phyloP scores from a whole-genome alignment of 78 protist species.

The Dictyostelium citrinum region DNA sequence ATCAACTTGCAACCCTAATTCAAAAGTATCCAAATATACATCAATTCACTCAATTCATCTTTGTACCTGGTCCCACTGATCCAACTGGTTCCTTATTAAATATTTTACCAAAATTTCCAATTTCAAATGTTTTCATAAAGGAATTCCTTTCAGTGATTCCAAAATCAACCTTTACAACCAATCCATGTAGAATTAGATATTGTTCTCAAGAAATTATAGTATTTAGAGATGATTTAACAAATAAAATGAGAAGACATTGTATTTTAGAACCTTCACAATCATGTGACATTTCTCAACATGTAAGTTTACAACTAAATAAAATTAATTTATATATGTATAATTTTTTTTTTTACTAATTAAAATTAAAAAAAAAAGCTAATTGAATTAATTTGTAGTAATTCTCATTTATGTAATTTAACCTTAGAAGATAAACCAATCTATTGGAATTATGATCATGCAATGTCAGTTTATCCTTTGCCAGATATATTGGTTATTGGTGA shows the following conservation, averaged over 20 bases:
- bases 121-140: constrained; percentile 30
- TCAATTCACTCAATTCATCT: constrained; percentile 40
- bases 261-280: constrained; percentile 31
- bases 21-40: constrained; percentile 1
- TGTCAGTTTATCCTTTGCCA: constrained; percentile 83
- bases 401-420: constrained; percentile 80
- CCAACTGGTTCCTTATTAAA: constrained; percentile 55
- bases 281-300: constrained; percentile 24
- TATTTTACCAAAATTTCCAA: constrained; percentile 60
- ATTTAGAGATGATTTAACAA: constrained; percentile 77
- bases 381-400: constrained; percentile 56
- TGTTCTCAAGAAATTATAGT: constrained; percentile 80
- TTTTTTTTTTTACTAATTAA: background rate
- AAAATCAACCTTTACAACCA: constrained; percentile 42
- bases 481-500: constrained; percentile 74
- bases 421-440: constrained; percentile 76
- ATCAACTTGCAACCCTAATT: constrained; percentile 4
- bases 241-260: constrained; percentile 78
- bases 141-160: background rate
- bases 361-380: constrained; percentile 24
- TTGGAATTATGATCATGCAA: constrained; percentile 85
- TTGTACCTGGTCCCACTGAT: constrained; percentile 78
- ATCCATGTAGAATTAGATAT: constrained; percentile 82
- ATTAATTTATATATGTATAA: background rate
- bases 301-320: too few species aligned